Evolutionary conservation across 2,329 filamentous ascomycete genomes (phyloP).

Genomic region (Aureobasidium pullulans): DNA sequence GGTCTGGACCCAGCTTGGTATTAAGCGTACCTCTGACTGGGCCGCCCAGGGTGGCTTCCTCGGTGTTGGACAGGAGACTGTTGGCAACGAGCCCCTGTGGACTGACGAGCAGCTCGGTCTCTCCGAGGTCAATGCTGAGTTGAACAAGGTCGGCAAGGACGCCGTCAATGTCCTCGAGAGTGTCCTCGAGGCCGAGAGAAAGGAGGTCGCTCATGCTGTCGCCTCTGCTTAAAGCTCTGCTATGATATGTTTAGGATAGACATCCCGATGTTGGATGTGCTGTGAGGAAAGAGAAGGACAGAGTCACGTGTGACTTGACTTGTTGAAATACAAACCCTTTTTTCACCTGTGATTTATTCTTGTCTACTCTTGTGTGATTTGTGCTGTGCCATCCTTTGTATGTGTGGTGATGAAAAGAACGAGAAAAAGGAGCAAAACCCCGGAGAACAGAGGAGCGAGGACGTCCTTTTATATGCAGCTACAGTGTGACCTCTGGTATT

Average conservation of each 20-base stretch:
- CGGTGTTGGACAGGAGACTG: constrained; percentile 70
- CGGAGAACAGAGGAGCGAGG: not conserved
- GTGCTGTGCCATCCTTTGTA: not conserved
- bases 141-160: constrained; percentile 41
- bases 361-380: not conserved
- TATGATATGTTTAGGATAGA: not conserved
- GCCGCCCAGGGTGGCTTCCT: constrained; percentile 86
- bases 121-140: constrained; percentile 55
- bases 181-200: constrained; percentile 40
- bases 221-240: constrained; percentile 19
- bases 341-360: not conserved
- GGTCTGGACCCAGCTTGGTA: constrained; percentile 81
- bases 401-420: too few species aligned
- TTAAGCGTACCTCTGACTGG: constrained; percentile 93
- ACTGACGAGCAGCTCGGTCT: constrained; percentile 81
- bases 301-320: not conserved
- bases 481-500: not conserved
- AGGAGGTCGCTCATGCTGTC: constrained; percentile 35
- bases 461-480: not conserved
- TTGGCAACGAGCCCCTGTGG: constrained; percentile 68
- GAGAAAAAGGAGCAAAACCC: not conserved
- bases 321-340: not conserved
- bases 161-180: constrained; percentile 40
- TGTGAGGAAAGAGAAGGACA: not conserved
- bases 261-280: not conserved